These are phyloP conservation scores for Triangularia verruculosa DNA, from an alignment of 2,329 filamentous ascomycete species.

Conservation along the genomic window DNA sequence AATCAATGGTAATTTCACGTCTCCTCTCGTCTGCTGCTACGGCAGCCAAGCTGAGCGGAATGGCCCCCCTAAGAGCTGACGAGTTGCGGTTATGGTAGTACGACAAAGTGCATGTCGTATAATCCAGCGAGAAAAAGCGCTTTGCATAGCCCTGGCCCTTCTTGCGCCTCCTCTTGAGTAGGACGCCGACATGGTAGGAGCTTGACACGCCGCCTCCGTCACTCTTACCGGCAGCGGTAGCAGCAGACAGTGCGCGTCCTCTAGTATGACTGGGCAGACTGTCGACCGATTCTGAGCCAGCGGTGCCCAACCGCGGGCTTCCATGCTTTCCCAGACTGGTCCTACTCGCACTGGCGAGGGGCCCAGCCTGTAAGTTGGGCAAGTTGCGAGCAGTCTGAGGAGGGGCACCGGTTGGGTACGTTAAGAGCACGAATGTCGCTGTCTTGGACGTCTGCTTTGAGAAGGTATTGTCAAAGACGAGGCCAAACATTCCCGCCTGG, in stretches of 20 bases:
- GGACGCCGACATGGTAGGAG: slow-evolving; percentile 75
- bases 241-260: slow-evolving; percentile 46
- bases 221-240: slow-evolving; percentile 44
- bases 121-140: slow-evolving; percentile 94
- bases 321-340: slow-evolving; percentile 50
- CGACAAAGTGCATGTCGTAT: slow-evolving; percentile 87
- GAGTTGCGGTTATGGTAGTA: slow-evolving; percentile 96
- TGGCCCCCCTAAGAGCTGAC: slow-evolving; percentile 84
- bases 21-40: slow-evolving; percentile 85
- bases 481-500: slow-evolving; percentile 87
- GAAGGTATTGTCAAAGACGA: slow-evolving; percentile 99
- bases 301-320: slow-evolving; percentile 45
- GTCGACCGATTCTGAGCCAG: slow-evolving; percentile 55
- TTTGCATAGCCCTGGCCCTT: slow-evolving; percentile 90
- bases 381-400: slow-evolving; percentile 73
- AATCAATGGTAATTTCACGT: slow-evolving; percentile 93
- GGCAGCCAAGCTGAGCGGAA: slow-evolving; percentile 86
- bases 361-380: slow-evolving; percentile 51
- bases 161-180: slow-evolving; percentile 90
- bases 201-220: slow-evolving; percentile 42
- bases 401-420: slow-evolving; percentile 79
- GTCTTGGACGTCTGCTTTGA: slow-evolving; percentile 94
- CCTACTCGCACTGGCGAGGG: slow-evolving; percentile 42
- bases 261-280: slow-evolving; percentile 55
- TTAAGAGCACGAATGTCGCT: slow-evolving; percentile 89